Conservation (phyloP, 768 basidiomycete species). For the Tephrocybe rancida region DNA sequence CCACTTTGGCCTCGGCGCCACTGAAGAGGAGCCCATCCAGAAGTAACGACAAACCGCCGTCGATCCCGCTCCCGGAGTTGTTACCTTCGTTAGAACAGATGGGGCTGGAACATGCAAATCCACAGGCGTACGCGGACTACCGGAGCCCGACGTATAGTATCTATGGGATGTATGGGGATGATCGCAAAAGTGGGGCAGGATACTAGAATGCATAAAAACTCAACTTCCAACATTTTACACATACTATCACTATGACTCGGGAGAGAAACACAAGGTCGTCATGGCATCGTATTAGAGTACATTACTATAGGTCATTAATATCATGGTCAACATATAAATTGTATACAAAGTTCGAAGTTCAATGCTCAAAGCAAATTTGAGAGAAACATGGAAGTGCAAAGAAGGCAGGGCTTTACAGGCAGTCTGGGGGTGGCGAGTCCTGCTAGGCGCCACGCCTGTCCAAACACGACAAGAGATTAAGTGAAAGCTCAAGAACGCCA, state of each 20-base stretch:
- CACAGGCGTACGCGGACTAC: conserved; percentile 65
- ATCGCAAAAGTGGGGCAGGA: conserved; percentile 49
- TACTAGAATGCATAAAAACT: conserved; percentile 1
- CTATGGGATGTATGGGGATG: conserved; percentile 70
- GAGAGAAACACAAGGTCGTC: too few relatives aligned
- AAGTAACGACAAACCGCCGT: conserved; percentile 66
- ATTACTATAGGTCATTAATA: not conserved
- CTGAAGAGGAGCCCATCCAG: conserved; percentile 13
- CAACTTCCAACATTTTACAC: not conserved
- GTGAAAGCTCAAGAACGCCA: not conserved
- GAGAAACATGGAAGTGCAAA: conserved; percentile 1
- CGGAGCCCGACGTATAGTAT: conserved; percentile 84
- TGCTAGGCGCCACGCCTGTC: too few relatives aligned
- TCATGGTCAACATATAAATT: too few relatives aligned
- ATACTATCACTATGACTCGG: not conserved
- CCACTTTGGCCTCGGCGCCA: conserved; percentile 4
- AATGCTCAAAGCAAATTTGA: not conserved
- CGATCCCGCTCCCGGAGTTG: conserved; percentile 79
- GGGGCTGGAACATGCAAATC: conserved; percentile 66
- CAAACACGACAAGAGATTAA: conserved; percentile 1
- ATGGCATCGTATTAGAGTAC: too few relatives aligned
- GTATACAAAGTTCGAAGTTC: too few relatives aligned
- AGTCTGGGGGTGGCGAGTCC: too few relatives aligned
- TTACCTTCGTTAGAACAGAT: conserved; percentile 78
- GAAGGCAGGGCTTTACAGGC: too few relatives aligned